Evolutionary conservation across 1,284 basidiomycete genomes (phyloP).

Genomic region (Tylopilus orsonianus): DNA sequence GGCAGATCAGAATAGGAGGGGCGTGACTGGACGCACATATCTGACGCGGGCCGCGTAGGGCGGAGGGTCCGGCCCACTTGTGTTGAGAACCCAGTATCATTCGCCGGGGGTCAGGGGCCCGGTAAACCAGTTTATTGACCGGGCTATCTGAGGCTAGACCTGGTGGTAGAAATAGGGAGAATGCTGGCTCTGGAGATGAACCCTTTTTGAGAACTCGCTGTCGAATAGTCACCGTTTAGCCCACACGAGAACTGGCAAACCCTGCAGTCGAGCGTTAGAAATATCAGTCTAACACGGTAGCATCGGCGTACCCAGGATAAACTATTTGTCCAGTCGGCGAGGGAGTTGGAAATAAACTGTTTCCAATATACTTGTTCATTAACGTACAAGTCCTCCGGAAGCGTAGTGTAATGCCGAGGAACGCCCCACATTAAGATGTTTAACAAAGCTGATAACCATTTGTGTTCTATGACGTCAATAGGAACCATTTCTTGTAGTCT

Average conservation of each 20-base stretch:
- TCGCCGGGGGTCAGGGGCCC: too few relatives aligned
- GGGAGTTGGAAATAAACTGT: conserved; percentile 25
- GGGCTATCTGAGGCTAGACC: too few relatives aligned
- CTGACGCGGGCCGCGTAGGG: too few relatives aligned
- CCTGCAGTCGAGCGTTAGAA: conserved; percentile 23
- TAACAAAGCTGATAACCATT: conserved; percentile 17
- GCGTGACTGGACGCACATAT: too few relatives aligned
- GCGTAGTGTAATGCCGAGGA: conserved; percentile 24
- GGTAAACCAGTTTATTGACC: too few relatives aligned
- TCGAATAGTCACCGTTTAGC: neutral
- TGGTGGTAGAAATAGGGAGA: too few relatives aligned
- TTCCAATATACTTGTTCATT: conserved; percentile 38
- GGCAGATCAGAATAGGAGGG: too few relatives aligned
- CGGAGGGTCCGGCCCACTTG: too few relatives aligned
- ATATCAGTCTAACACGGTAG: neutral
- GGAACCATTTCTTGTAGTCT: conserved; percentile 32
- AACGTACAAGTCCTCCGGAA: conserved; percentile 30
- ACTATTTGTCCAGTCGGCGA: conserved; percentile 32
- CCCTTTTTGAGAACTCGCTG: neutral
- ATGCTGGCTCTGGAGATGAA: conserved; percentile 21
- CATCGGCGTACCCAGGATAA: conserved; percentile 27
- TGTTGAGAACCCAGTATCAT: too few relatives aligned
- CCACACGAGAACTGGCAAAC: conserved; percentile 30
- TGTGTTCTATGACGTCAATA: conserved; percentile 18
- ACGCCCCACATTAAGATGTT: conserved; percentile 32